phyloP scores from a whole-genome alignment of 768 basidiomycete species.

The Macrocybe gigantea region DNA sequence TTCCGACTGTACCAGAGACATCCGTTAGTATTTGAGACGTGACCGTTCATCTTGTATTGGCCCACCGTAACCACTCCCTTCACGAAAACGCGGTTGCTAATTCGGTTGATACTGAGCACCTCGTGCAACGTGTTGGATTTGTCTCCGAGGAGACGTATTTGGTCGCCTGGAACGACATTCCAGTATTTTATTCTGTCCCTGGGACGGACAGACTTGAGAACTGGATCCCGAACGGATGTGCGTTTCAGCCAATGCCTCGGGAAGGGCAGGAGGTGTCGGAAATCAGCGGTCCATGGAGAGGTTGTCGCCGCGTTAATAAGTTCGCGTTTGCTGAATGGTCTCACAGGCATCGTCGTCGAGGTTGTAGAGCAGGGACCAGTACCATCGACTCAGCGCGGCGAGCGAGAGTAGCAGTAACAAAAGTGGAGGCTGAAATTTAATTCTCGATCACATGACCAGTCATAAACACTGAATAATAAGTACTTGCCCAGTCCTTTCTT shows the following conservation, averaged over 20 bases:
- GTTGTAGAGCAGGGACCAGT: too few relatives aligned
- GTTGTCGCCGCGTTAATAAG: constrained; percentile 44
- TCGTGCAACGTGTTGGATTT: constrained; percentile 54
- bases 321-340: constrained; percentile 27
- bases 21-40: neutral
- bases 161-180: constrained; percentile 86
- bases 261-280: constrained; percentile 58
- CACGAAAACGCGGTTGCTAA: constrained; percentile 64
- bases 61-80: constrained; percentile 34
- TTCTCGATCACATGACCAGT: too few relatives aligned
- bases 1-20: neutral
- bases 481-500: too few relatives aligned
- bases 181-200: constrained; percentile 77
- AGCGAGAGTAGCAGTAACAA: too few relatives aligned
- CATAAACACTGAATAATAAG: too few relatives aligned
- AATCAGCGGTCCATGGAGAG: constrained; percentile 55
- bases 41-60: neutral
- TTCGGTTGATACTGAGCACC: constrained; percentile 67
- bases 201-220: constrained; percentile 50
- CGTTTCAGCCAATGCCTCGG: constrained; percentile 50
- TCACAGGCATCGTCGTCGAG: constrained; percentile 19
- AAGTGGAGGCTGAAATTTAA: too few relatives aligned
- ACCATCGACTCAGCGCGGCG: too few relatives aligned
- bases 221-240: constrained; percentile 35
- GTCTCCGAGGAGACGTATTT: constrained; percentile 66